A percentile compares a stretch with the other conserved stretches of the same genome.
phyloP scores from a whole-genome alignment of 2,329 filamentous ascomycete genomes.

The Penicillium sp. region DNA sequence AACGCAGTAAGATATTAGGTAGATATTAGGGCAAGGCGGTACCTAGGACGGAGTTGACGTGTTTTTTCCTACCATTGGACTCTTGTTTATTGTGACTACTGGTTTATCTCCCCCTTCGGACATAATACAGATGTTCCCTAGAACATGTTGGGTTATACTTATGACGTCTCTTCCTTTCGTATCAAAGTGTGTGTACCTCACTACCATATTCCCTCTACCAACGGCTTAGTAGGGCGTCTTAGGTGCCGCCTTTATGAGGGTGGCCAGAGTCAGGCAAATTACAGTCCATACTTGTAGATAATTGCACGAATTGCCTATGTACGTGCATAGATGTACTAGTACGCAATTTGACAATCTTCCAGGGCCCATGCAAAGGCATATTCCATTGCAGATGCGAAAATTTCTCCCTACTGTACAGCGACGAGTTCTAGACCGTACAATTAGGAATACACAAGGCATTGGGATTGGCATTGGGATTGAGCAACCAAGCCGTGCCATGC shows the following conservation, averaged over 20 bases:
- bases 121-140: slow-evolving; percentile 8
- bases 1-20: slow-evolving; percentile 16
- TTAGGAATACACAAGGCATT: background rate
- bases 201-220: background rate
- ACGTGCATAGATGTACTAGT: no score
- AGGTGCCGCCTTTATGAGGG: background rate
- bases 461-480: background rate
- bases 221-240: background rate
- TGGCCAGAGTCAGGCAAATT: background rate
- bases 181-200: no score
- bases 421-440: background rate
- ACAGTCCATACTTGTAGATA: no score
- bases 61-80: slow-evolving; percentile 3
- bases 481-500: background rate
- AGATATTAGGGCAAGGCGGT: slow-evolving; percentile 14
- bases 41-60: slow-evolving; percentile 12
- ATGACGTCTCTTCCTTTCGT: background rate
- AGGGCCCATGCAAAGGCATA: no score
- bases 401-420: no score
- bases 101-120: slow-evolving; percentile 9
- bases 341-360: no score
- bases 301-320: no score
- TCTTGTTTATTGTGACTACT: slow-evolving; percentile 5
- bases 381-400: no score
- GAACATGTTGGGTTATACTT: background rate